A percentile compares a stretch with the other conserved stretches of the same genome.
Evolutionary conservation across 176 grass and related monocot genomes (phyloP).

Genomic region (Otatea glauca): DNA sequence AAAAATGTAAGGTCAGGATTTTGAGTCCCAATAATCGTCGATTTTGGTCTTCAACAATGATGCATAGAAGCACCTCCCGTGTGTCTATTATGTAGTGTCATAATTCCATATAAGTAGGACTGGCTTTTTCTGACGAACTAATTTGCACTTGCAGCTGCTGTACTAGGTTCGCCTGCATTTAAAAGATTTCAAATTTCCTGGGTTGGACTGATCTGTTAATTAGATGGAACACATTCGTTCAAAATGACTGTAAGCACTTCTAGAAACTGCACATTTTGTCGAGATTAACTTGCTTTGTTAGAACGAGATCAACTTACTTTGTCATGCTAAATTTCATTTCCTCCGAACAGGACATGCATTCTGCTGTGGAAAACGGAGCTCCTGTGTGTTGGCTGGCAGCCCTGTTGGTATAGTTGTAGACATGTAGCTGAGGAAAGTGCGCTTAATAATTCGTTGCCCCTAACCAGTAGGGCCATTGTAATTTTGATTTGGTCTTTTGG

Average conservation of each 20-base stretch:
- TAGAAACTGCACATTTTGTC: neutral
- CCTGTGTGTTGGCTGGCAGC: slow-evolving; percentile 20
- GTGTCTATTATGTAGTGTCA: neutral
- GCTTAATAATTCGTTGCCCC: slow-evolving; percentile 16
- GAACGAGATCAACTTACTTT: neutral
- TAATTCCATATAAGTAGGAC: slow-evolving; percentile 12
- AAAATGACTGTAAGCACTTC: slow-evolving; percentile 46
- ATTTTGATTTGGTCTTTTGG: neutral
- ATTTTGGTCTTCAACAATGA: neutral
- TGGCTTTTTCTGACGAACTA: slow-evolving; percentile 21
- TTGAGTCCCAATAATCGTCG: neutral
- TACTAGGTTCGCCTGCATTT: slow-evolving; percentile 30
- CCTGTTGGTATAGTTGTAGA: slow-evolving; percentile 37
- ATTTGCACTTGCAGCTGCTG: slow-evolving; percentile 32
- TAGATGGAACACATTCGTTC: slow-evolving; percentile 24
- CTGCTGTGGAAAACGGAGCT: slow-evolving; percentile 27
- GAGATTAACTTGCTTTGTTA: neutral
- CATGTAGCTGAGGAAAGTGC: slow-evolving; percentile 32
- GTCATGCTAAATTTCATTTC: neutral
- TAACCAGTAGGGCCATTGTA: slow-evolving; percentile 34
- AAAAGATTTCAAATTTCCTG: slow-evolving; percentile 14
- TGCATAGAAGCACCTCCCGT: neutral
- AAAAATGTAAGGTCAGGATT: slow-evolving; percentile 57
- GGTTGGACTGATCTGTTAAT: slow-evolving; percentile 22
- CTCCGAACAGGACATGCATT: slow-evolving; percentile 17